Base-by-base conservation (phyloP, 257 asterid species). In the Cinchona pubescens region DNA sequence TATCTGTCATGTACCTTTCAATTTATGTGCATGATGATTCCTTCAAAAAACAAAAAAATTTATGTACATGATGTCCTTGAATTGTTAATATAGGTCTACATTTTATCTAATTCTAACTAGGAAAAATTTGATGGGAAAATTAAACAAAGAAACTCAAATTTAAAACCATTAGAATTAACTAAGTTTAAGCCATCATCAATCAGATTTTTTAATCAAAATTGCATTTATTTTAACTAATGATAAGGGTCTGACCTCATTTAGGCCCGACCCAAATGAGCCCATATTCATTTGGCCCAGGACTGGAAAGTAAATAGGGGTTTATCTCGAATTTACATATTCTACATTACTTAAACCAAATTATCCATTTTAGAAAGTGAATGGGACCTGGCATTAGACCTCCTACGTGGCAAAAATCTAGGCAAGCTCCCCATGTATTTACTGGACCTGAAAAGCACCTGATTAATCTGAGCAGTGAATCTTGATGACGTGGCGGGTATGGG, bases 401-500 rank as follows among this genome's bases (percentile, higher is more conserved):
- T 46, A 46, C 72, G 72, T 74, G 71, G 58, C 78, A 62, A 74
- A 23, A 27, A 45, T 35, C 25, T 55, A 21, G 23, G 23, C 25
- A 15, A 29, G 11, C 16, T 18, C 56, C 55, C 68, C 56, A 75
- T 4, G 7, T 42, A 3, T 37, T 32, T 25, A 61, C 51, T 10
- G 76, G 58, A 59, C 72, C 75, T 13, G 53, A 25, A 14, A 40
- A 38, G 43, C 51, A 78, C 40, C 71, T 8, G 75, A 79, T 71
- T 9, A 3, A 7, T 15, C 2, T 40, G 49, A 9, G 32, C 27
- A 32, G 64, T 76, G 73, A 73, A 59, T 78, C 64, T 37, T 43
- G 82, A 49, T 82, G 82, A 83, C 79, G 75, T 77, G 86, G 84
- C 77, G 53, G 63, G 65, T 53, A 67, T 71, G 75, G 73, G 76